Base-by-base conservation (phyloP, 495 filamentous ascomycete species). In the Talaromyces ruber region DNA sequence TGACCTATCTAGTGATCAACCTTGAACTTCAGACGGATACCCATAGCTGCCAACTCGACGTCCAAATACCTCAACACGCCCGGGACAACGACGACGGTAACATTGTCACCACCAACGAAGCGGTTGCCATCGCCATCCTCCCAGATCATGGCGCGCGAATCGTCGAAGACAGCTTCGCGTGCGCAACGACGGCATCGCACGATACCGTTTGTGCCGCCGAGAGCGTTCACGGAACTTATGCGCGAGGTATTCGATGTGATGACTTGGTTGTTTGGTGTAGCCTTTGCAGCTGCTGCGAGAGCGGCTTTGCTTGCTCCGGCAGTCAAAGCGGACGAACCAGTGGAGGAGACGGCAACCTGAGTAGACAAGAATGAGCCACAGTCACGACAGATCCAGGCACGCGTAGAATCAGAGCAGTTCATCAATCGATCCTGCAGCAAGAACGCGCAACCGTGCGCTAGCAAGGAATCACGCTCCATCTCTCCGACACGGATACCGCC, bases 401-500 rank as follows among this genome's bases (percentile, higher is more conserved):
- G 84, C 25, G 86, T 84, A 71, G 94, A 90, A 71, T 98, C 94
- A 53, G 90, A 95, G 76, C 94, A 98, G 77, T 98, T 97, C 76
- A 98, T 83, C 24, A 98, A 81, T 39, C 94, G 90, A 71, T 98
- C 94, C 70, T 98, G 94, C 14, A 98, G 82, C 29, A 98, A 76
- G 81, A 93, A 97, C 14, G 93, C 93, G 14, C 93, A 89, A 6
- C 94, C 94, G 77, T 98, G 94, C 6, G 94, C 94, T 60, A 98
- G 81, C 11, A 98, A 78, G 4, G 93, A 89, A 74, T 98, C 94
- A 63, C 94, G 86, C 77, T 98, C 94, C 94, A 98, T 98, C 78
- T 98, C 94, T 68, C 94, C 94, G 29, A 98, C 93, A 79, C 94
- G 90, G 68, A 98, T 97, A 85, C 94, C 94, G 73, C 94, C 94